phyloP scores from a whole-genome alignment of 352 stramenopile genomes.

The Thraustochytrium striatum region DNA sequence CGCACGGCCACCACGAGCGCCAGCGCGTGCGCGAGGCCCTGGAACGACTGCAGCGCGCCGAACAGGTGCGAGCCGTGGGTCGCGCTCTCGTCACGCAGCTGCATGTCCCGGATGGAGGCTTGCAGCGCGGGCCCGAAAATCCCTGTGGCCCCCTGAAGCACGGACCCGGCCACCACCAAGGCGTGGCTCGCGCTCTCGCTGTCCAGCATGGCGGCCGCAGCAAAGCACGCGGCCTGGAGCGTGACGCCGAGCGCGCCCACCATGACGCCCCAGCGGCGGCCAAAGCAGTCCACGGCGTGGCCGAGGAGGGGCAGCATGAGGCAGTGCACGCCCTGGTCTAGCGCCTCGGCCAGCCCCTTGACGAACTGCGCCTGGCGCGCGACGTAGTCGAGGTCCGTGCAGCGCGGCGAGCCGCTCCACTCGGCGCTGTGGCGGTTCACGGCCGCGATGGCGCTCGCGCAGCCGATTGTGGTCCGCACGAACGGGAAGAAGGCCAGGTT shows the following conservation, averaged over 20 bases:
- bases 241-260: slow-evolving; percentile 18
- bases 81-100: background rate
- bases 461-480: slow-evolving; percentile 15
- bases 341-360: slow-evolving; percentile 23
- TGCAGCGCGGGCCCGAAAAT: slow-evolving; percentile 19
- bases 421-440: background rate
- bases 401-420: slow-evolving; percentile 9
- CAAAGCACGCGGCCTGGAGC: slow-evolving; percentile 8
- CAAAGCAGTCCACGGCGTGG: slow-evolving; percentile 37
- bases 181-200: background rate
- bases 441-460: background rate
- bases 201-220: background rate
- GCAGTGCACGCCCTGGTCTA: slow-evolving; percentile 34
- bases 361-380: slow-evolving; percentile 27
- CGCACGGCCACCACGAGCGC: background rate
- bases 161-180: background rate
- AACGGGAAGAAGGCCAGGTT: slow-evolving; percentile 17
- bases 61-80: background rate
- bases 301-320: slow-evolving; percentile 3
- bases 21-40: background rate
- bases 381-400: background rate
- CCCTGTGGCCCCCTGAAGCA: slow-evolving; percentile 16
- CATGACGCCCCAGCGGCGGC: slow-evolving; percentile 5
- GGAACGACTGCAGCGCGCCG: background rate
- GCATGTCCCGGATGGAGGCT: slow-evolving; percentile 14